Evolutionary conservation across 2,329 filamentous ascomycete genomes (phyloP), one percentile per base, ranked within the genome.

Genomic region (Colletotrichum costaricense): DNA sequence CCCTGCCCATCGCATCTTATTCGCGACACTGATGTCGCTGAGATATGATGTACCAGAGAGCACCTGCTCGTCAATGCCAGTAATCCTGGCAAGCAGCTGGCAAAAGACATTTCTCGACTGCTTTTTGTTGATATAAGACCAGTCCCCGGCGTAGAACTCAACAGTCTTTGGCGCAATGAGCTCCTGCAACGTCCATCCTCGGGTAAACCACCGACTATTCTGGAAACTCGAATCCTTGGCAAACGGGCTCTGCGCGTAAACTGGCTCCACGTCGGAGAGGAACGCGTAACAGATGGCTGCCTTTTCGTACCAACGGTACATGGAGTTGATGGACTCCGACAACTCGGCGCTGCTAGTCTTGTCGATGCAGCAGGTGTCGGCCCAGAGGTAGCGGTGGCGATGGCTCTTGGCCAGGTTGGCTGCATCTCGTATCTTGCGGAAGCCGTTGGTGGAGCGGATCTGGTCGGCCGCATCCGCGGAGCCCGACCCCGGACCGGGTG

Each of bases 221-320:
- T n/a, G 55, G n/a, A 70, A 70, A 11, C 38, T 54, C 1, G 62
- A 70, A 2, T 46, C 81, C 33, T 85, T 93, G 0, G 93, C 93
- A 80, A 95, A 95, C 1, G 93, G 93, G 77, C 94, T 91, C 67
- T 88, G 88, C 1, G 84, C 83, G 7, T 77, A 84, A 75, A 79
- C 82, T 46, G 82, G 78, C 64, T 86, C 88, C 0, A 67, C 68
- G 19, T 70, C 68, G 0, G 74, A 67, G 8, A 78, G 73, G 35
- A 74, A 78, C 0, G 70, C 76, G n/a, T 75, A 78, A 63, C 77
- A 78, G 4, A 78, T 58, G 5, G 22, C 63, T 5, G 77, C 69
- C 7, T 74, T 63, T 22, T 74, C 46, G 42, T 77, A 78, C 74
- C 76, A 76, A 5, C 64, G 60, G 46, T 72, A 77, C 75, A 77